Base-by-base conservation (phyloP, 2,329 filamentous ascomycete genomes). In the Thielaviopsis populi region DNA sequence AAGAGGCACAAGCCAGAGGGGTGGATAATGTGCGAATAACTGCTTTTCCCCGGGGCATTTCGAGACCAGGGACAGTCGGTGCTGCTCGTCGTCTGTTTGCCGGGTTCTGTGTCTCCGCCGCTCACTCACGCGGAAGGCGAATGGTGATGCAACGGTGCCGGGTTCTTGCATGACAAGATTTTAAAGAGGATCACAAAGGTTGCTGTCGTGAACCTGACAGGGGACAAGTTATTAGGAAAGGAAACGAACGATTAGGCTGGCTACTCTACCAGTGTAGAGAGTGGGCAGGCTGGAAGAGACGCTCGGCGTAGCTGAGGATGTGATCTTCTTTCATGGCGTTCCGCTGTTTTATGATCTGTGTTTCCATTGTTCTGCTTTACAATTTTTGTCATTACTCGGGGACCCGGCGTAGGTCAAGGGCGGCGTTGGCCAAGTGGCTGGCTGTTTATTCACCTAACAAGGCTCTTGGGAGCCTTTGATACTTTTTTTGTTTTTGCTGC, bases 361-460 rank as follows among this genome's bases (percentile, higher is more conserved):
- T 19, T 56, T 56, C 24, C 30, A 30, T 37, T 37, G 24, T 56
- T 56, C 4, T 19, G 50, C 17, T 60, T 46, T 43, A 43, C 27
- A 27, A 27, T 61, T 46, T 56, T 13, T 46, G 37, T 63, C 15
- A 30, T 58, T 56, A 54, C 61, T 63, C 37, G 33, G 48, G 53
- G 40, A 63, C 61, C 41, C 61, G 61, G 61, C 61, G 61, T 48
- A 63, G 53, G 61, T 58, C 50, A 56, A 42, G 50, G 61, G 24
- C 41, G 61, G 61, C 61, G 61, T 63, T 63, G 53, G 61, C 61
- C 61, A 63, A 63, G 61, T 63, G 61, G 61, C 61, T 63, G 61
- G 56, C 62, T 63, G 42, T 63, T 63, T 43, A 33, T 63, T 63
- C 40, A 53, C 37, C 43, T 30, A 41, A 50, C 30, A 24, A 62